These are phyloP conservation scores for Dendrobium chrysotoxum DNA, from an alignment of 106 monocot species.

Conservation along the genomic window DNA sequence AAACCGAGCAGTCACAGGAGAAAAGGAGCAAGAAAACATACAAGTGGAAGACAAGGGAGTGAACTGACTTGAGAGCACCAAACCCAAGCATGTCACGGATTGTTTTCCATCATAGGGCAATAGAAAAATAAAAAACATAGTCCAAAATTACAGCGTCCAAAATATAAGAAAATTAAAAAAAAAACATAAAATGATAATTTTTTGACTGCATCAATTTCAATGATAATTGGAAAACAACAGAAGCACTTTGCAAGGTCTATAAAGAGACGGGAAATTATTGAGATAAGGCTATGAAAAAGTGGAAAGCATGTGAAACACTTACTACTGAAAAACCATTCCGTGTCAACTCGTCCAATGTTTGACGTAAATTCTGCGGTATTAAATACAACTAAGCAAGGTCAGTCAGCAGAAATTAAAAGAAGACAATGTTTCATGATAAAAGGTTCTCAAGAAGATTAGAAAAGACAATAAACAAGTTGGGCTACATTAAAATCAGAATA, in stretches of 20 bases:
- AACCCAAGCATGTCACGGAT: neutral
- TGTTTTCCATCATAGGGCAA: too few relatives aligned
- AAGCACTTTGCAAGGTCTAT: neutral
- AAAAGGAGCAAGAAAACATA: too few relatives aligned
- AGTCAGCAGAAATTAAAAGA: neutral
- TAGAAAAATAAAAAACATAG: too few relatives aligned
- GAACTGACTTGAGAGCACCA: too few relatives aligned
- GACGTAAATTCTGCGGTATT: constrained; percentile 83
- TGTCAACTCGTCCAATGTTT: constrained; percentile 95
- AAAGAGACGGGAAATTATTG: neutral
- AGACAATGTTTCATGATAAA: neutral
- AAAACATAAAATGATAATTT: too few relatives aligned
- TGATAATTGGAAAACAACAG: neutral
- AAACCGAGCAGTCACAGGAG: too few relatives aligned
- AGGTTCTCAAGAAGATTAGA: neutral
- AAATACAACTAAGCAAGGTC: neutral
- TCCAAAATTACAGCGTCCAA: too few relatives aligned
- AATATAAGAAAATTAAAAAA: too few relatives aligned
- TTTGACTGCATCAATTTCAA: neutral
- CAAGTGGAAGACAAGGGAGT: too few relatives aligned
- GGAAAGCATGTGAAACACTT: constrained; percentile 32
- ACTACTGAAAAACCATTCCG: constrained; percentile 88
- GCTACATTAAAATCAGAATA: too few relatives aligned
- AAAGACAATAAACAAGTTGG: neutral
- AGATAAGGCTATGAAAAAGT: constrained; percentile 3